Conservation (phyloP, 129 eudicot genomes). For the Tanacetum coccineum region DNA sequence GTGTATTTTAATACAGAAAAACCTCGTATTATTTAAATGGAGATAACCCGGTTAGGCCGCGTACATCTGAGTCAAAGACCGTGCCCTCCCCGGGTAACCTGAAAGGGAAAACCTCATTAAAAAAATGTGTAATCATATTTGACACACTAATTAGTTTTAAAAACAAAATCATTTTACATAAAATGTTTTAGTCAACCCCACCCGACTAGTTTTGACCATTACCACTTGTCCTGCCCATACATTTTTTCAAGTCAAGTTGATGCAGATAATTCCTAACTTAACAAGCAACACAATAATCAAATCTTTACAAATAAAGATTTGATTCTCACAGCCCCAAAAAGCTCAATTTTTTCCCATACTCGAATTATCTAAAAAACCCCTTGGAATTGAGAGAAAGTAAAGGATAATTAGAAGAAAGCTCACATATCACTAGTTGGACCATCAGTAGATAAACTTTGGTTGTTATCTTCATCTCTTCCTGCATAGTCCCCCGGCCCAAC, state of each 20-base stretch:
- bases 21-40: too few species aligned
- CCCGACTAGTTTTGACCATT: too few species aligned
- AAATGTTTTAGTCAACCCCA: too few species aligned
- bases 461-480: slow-evolving; percentile 52
- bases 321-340: neutral
- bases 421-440: slow-evolving; percentile 50
- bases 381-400: neutral
- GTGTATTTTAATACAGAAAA: too few species aligned
- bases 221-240: too few species aligned
- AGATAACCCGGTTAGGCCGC: too few species aligned
- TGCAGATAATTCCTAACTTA: neutral
- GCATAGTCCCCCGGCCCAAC: slow-evolving; percentile 41
- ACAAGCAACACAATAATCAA: neutral
- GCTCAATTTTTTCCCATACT: neutral
- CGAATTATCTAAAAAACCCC: neutral
- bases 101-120: too few species aligned
- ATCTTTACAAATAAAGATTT: slow-evolving; percentile 19
- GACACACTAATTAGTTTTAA: neutral
- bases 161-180: too few species aligned
- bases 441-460: slow-evolving; percentile 36
- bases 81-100: too few species aligned
- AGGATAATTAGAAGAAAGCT: slow-evolving; percentile 30
- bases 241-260: too few species aligned
- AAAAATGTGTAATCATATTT: too few species aligned
- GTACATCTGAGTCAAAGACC: too few species aligned